phyloP scores from a whole-genome alignment of 495 filamentous ascomycete genomes.

The Penicillium bovifimosum region DNA sequence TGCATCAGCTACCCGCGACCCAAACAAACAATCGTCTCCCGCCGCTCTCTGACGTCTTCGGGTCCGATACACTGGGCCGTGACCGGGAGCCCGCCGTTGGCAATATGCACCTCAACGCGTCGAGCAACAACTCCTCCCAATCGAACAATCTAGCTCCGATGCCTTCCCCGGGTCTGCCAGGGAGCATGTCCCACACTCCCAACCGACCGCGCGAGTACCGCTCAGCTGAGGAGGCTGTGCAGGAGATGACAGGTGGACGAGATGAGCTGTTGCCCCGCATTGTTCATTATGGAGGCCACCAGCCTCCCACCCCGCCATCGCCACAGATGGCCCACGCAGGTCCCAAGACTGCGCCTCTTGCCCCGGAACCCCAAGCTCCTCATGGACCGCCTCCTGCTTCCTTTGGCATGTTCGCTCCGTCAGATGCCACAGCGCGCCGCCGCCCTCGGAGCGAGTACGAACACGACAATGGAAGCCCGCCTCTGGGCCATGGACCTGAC shows the following conservation, averaged over 20 bases:
- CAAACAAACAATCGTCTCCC: constrained; percentile 92
- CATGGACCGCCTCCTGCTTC: constrained; percentile 23
- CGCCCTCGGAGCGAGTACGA: constrained; percentile 85
- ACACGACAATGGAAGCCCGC: constrained; percentile 57
- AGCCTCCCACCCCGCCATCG: constrained; percentile 88
- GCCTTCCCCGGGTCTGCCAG: constrained; percentile 67
- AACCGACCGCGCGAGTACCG: constrained; percentile 79
- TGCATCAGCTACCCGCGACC: constrained; percentile 82
- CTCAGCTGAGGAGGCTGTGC: constrained; percentile 91
- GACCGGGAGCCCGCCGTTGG: constrained; percentile 37
- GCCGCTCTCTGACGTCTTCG: constrained; percentile 92
- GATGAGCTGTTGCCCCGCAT: constrained; percentile 88
- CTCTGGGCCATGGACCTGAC: constrained; percentile 40
- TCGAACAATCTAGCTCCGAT: constrained; percentile 56
- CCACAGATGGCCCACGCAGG: constrained; percentile 46
- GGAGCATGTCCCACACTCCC: constrained; percentile 44
- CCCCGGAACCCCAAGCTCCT: constrained; percentile 15
- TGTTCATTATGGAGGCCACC: constrained; percentile 87
- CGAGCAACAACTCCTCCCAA: constrained; percentile 61
- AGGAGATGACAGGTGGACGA: constrained; percentile 80
- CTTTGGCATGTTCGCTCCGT: constrained; percentile 18
- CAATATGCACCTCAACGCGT: constrained; percentile 42
- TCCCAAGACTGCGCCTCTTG: constrained; percentile 35
- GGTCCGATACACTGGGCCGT: constrained; percentile 65
- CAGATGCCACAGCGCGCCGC: constrained; percentile 56